Evolutionary conservation across 202 grass and related monocot species (phyloP), one percentile per base, ranked within the genome.

Genomic region (Carex arenaria): DNA sequence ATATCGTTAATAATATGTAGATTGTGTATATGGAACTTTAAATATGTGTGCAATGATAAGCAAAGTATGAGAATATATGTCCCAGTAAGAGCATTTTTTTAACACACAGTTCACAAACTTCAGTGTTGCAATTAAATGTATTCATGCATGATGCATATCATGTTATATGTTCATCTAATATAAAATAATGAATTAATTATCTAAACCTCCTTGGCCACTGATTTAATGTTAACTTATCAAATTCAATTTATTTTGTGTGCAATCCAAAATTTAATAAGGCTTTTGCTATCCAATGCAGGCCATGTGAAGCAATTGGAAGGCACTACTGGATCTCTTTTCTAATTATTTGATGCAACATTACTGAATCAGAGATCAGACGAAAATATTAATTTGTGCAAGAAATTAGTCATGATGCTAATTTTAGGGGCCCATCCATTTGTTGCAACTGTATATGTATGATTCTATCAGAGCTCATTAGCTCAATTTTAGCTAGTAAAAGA

Each of bases 401-500:
- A 54, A 49, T 67, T 14, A 45, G 3, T 53, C 12, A 65, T 54
- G 62, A 52, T 74, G 64, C 17, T 82, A 52, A 82, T 8, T 42
- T 74, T 75, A 75, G 36, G 71, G 32, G 61, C 64, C 40, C 45
- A 82, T 55, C 38, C 23, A 82, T 82, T 82, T 51, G 23, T 69
- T 68, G 20, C 49, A 69, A 18, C 10, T 82, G 61, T 78, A 59
- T 36, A 78, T 82, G 64, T 69, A 67, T 36, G 36, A 34, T 68
- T 67, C 7, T 68, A 81, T 80, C 14, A n/a, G 40, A 65, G 57
- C 79, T 65, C 62, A 81, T 49, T 64, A 72, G 68, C 42, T 51
- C n/a, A 79, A 36, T 28, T 81, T 80, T 45, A 81, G 19, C 20
- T 81, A 66, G 79, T 81, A 13, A 51, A 64, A 64, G 51, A 81